A percentile compares a stretch with the other conserved stretches of the same genome.
These are phyloP conservation scores for Euphorbia schlechtendalii DNA, from an alignment of 441 rosid genomes.

Conservation along the genomic window DNA sequence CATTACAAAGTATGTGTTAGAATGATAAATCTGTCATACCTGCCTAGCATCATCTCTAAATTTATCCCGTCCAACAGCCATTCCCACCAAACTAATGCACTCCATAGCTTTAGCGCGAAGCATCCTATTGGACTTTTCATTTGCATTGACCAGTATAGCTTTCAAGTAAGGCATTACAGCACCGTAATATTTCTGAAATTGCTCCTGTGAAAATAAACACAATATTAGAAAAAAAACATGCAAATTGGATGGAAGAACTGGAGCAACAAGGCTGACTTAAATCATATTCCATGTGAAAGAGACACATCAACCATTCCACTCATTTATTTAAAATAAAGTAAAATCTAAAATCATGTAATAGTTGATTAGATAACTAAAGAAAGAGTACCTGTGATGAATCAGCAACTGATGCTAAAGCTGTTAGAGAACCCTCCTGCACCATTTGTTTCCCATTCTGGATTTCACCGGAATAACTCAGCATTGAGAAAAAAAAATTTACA, in stretches of 20 bases:
- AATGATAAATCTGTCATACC: constrained; percentile 34
- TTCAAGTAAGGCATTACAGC: constrained; percentile 92
- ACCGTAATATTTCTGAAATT: constrained; percentile 85
- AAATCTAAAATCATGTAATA: neutral
- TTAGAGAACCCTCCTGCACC: constrained; percentile 95
- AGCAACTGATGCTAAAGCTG: constrained; percentile 94
- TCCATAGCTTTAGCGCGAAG: constrained; percentile 96
- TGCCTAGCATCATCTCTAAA: constrained; percentile 82
- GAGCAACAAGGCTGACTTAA: neutral
- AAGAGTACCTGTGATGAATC: constrained; percentile 80
- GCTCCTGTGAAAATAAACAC: constrained; percentile 48
- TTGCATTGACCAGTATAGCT: constrained; percentile 74
- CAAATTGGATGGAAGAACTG: neutral
- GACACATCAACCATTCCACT: neutral
- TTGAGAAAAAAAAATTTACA: neutral
- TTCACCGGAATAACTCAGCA: constrained; percentile 7
- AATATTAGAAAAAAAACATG: constrained; percentile 7
- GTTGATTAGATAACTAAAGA: neutral
- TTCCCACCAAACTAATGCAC: constrained; percentile 93
- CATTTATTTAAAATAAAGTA: neutral
- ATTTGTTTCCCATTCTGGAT: constrained; percentile 84
- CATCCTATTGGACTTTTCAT: constrained; percentile 81
- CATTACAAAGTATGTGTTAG: neutral
- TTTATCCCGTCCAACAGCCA: constrained; percentile 96
- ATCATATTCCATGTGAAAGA: neutral